Evolutionary conservation across 495 filamentous ascomycete species (phyloP), one percentile per base, ranked within the genome.

Genomic region (Neurospora sp.): DNA sequence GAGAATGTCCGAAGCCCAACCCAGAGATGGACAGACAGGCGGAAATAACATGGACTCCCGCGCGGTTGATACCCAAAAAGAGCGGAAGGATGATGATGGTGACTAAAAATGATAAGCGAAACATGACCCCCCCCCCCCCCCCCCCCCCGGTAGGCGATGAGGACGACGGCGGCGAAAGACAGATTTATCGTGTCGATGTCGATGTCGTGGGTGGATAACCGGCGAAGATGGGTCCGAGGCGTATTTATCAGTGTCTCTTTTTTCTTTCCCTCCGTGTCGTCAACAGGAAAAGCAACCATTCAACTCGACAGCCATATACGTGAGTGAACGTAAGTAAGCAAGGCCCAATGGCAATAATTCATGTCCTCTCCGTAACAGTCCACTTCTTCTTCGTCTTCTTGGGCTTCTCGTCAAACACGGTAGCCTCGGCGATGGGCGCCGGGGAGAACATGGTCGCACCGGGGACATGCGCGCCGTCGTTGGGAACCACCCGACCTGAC

Each of bases 351-450:
- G 70, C 41, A 41, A 35, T 68, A 71, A 42, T 9, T 82, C 71
- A 84, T 69, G 82, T 83, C 73, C 82, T 78, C 38, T 78, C 76
- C 31, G 69, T 75, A 40, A 80, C 76, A 1, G 73, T 70, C 83
- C 83, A 85, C 78, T 79, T 84, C 82, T 83, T 84, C 76, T 82
- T 82, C 44, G 77, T 59, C 7, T 68, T 71, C 69, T 76, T 76
- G 61, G 79, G 65, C 65, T 72, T 61, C n/a, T 69, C 71, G 44
- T 72, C 74, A 71, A 79, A 80, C 1, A 81, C 73, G 12, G 59
- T 72, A 9, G 79, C 80, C 3, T 75, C 71, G 71, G 68, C 70
- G 44, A 81, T 73, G 3, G 76, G 78, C 4, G 79, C 80, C 16
- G 80, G 79, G 12, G 74, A 65, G 70, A 82, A 82, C 76, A 81